A percentile compares a stretch with the other conserved stretches of the same genome.
These are phyloP conservation scores for Parastagonospora nodorum DNA, from an alignment of 2,329 filamentous ascomycete species.

Conservation along the genomic window DNA sequence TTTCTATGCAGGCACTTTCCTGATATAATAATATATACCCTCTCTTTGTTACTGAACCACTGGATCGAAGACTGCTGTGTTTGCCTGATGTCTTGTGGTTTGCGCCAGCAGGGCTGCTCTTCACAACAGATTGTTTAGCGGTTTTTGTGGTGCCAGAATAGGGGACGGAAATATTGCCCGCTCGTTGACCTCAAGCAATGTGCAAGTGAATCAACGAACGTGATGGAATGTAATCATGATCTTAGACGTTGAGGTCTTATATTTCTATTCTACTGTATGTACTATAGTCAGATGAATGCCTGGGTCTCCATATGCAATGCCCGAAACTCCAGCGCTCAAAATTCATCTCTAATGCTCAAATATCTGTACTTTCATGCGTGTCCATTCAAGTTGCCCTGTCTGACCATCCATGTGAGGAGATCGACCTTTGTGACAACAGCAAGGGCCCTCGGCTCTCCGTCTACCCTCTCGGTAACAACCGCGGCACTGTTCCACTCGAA, in stretches of 20 bases:
- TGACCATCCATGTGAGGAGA: constrained; percentile 85
- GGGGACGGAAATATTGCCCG: no score
- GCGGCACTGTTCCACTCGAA: constrained; percentile 98
- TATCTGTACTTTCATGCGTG: not conserved
- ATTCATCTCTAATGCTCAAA: no score
- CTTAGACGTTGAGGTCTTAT: not conserved
- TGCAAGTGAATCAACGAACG: no score
- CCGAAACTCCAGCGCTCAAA: not conserved
- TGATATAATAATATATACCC: no score
- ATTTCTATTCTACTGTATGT: not conserved
- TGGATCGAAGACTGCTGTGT: no score
- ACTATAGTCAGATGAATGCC: not conserved
- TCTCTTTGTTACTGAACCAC: no score
- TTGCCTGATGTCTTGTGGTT: no score
- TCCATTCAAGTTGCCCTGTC: constrained; percentile 21
- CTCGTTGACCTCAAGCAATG: no score
- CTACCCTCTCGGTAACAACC: constrained; percentile 80
- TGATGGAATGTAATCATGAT: no score
- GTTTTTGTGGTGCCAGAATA: no score
- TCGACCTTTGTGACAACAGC: constrained; percentile 98
- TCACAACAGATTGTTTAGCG: no score
- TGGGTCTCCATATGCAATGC: not conserved
- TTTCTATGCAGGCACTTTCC: not conserved
- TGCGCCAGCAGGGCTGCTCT: no score
- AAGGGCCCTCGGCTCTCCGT: constrained; percentile 71